Evolutionary conservation across 148 eudicot species (phyloP).

Genomic region (Chenopodium suecicum): DNA sequence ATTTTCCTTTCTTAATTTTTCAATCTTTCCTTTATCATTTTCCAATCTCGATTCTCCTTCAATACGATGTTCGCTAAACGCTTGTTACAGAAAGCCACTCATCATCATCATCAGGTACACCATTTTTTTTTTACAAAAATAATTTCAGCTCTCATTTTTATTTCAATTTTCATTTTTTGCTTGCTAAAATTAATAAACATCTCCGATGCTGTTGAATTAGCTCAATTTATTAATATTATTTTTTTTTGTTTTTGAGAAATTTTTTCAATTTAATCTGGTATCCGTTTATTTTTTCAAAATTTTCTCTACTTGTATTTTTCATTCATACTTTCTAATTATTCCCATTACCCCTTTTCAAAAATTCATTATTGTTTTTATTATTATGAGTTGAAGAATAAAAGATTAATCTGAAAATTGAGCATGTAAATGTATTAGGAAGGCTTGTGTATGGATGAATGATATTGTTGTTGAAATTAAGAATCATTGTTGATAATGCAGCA

Average conservation of each 20-base stretch:
- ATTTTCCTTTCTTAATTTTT: too few relatives aligned
- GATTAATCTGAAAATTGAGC: neutral
- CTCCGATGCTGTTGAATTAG: too few relatives aligned
- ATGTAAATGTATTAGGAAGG: neutral
- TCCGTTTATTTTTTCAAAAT: too few relatives aligned
- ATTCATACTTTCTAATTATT: neutral
- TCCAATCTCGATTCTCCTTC: neutral
- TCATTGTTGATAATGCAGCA: slow-evolving; percentile 28
- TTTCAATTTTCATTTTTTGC: neutral
- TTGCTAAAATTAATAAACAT: too few relatives aligned
- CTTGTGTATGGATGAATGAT: neutral
- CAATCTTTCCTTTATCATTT: too few relatives aligned
- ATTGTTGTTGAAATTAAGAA: neutral
- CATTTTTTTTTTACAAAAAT: too few relatives aligned
- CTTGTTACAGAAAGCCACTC: slow-evolving; percentile 28
- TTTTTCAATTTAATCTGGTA: too few relatives aligned
- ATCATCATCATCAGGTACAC: slow-evolving; percentile 21
- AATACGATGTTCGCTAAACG: slow-evolving; percentile 32
- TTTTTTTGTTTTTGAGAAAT: too few relatives aligned
- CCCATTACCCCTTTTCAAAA: too few relatives aligned
- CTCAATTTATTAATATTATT: too few relatives aligned
- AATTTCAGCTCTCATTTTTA: neutral
- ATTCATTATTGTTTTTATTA: too few relatives aligned
- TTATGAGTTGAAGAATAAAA: neutral
- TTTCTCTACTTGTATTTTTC: neutral